Base-by-base conservation (phyloP, 371 early-diverging fungal species). In the Smittium mucronatum region DNA sequence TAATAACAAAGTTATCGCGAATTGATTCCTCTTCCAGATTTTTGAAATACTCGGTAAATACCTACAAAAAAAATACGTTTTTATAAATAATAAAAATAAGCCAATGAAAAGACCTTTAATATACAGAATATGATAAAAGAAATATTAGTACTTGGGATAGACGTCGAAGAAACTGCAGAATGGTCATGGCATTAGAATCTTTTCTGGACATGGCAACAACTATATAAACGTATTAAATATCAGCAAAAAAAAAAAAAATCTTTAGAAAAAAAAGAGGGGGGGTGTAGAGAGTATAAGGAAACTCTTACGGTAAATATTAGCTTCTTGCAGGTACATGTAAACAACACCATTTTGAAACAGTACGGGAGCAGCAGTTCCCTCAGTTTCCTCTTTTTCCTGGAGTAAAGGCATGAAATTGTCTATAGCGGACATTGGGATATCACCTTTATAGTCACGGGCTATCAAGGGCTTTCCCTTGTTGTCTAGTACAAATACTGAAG, bases 21-120 rank as follows among this genome's bases (percentile, higher is more conserved):
- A 94, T 92, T 25, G 94, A 93, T 75, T 98, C 99, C 73, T 98
- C 99, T 79, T 98, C 97, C 65, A 98, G 86, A 71, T 92, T 92
- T 78, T 94, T 95, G 81, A 98, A 98, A 81, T 98, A 98, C 77
- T 97, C 95, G 34, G 89, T 87, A 80, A 96, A 92, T 47, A 95
- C 95, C 84, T 68, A 68, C 11, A 5, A n/a, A 2, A 5, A 11
- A 15, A 57, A 21, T 47, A 21, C 21, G 21, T 47, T 47, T 61
- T 59, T 78, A 1, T 73, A 0, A 30, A 30, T 57, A 57, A 21
- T 36, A 16, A 30, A n/a, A 58, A 17, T 28, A 60, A 15, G 17
- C 28, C 1, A 1, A 76, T 34, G 26, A 11, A 47, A 34, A 30
- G 35, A 76, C 16, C 29, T n/a, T 21, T 47, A 35, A 75, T 73